Evolutionary conservation across 164 flowering plant genomes (phyloP).

Genomic region (Dillenia turbinata): DNA sequence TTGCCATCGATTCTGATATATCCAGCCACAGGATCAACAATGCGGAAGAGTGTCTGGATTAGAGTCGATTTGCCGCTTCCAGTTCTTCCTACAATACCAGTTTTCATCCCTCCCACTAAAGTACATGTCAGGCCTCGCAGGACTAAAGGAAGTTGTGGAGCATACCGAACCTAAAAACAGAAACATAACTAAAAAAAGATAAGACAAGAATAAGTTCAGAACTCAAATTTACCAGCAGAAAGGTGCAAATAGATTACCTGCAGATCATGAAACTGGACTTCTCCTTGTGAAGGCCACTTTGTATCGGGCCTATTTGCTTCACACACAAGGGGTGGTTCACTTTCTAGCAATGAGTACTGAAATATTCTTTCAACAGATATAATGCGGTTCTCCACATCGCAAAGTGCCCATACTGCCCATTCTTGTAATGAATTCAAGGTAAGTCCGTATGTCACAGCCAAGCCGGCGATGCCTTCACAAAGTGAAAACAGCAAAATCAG

Average conservation of each 20-base stretch:
- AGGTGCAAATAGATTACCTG: conserved; percentile 35
- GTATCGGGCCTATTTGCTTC: conserved; percentile 39
- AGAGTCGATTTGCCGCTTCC: conserved; percentile 90
- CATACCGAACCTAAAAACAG: conserved; percentile 59
- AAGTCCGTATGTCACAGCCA: conserved; percentile 76
- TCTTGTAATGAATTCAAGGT: conserved; percentile 56
- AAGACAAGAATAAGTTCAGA: no score
- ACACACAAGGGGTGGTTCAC: conserved; percentile 61
- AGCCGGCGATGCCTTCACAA: conserved; percentile 58
- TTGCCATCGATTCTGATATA: conserved; percentile 52
- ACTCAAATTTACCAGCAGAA: no score
- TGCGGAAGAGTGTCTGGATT: conserved; percentile 66
- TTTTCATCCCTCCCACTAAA: conserved; percentile 62
- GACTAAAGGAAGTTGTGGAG: conserved; percentile 78
- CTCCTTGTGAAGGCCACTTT: conserved; percentile 62
- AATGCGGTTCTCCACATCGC: conserved; percentile 60
- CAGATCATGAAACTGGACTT: conserved; percentile 46
- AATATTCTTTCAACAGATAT: conserved; percentile 78
- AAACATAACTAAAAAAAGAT: not conserved
- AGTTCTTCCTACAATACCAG: conserved; percentile 83
- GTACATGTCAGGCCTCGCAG: conserved; percentile 72
- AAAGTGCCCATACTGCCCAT: conserved; percentile 55
- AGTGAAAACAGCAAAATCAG: not conserved
- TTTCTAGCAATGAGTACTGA: conserved; percentile 51
- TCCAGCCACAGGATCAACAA: conserved; percentile 67